Conservation (phyloP, 2,329 filamentous ascomycete species). For the Daldinia sp. region DNA sequence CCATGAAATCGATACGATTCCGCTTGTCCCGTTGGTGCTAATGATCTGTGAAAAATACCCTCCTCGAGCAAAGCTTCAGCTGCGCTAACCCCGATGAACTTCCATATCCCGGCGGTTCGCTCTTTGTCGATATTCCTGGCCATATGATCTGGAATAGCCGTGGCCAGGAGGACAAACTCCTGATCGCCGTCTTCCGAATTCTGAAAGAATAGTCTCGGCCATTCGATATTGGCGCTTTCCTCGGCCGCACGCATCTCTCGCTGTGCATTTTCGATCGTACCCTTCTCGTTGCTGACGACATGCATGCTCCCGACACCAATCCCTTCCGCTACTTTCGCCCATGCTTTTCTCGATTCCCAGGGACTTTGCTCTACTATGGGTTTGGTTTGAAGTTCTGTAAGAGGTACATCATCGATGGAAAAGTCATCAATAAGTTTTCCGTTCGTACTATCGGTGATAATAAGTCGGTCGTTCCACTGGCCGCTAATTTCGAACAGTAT, state of each 20-base stretch:
- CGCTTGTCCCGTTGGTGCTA: constrained; percentile 39
- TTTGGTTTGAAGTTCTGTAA: constrained; percentile 1
- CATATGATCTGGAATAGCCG: constrained; percentile 37
- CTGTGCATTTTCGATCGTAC: constrained; percentile 44
- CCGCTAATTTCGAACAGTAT: constrained; percentile 49
- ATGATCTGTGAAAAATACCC: constrained; percentile 32
- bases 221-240: constrained; percentile 33
- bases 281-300: constrained; percentile 36
- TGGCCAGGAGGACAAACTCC: constrained; percentile 42
- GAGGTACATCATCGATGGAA: neutral
- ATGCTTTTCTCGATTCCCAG: constrained; percentile 47
- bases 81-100: constrained; percentile 40
- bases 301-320: constrained; percentile 41
- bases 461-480: constrained; percentile 47
- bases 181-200: constrained; percentile 16
- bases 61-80: constrained; percentile 42
- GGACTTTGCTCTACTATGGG: constrained; percentile 38
- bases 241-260: constrained; percentile 44
- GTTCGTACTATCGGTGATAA: constrained; percentile 35
- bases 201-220: constrained; percentile 46
- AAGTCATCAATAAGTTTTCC: constrained; percentile 38
- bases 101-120: constrained; percentile 44
- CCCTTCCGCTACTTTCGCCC: constrained; percentile 38
- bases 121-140: constrained; percentile 20
- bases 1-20: neutral